A percentile compares a stretch with the other conserved stretches of the same genome.
These are phyloP conservation scores for Coriolopsis trogii DNA, from an alignment of 1,284 basidiomycete species.

Conservation along the genomic window DNA sequence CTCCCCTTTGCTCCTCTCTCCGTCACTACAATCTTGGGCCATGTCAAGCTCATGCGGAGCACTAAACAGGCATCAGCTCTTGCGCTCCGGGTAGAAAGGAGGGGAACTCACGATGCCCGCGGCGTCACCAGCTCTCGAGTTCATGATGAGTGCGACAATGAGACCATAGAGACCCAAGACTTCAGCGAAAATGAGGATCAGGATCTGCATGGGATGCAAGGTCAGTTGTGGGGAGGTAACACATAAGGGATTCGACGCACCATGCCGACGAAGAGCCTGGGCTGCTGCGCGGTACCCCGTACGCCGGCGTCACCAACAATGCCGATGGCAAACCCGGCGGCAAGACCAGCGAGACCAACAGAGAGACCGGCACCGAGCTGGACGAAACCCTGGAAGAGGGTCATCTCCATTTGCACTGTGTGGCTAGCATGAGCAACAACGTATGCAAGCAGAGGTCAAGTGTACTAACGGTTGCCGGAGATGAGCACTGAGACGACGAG, in stretches of 20 bases:
- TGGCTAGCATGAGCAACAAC: conserved; percentile 10
- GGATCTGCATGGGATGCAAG: conserved; percentile 41
- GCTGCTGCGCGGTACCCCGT: conserved; percentile 89
- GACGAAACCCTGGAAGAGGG: conserved; percentile 83
- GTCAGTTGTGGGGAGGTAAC: background rate
- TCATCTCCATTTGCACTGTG: conserved; percentile 54
- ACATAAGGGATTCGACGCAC: conserved; percentile 33
- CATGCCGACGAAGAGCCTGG: conserved; percentile 91
- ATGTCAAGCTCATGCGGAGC: conserved; percentile 17
- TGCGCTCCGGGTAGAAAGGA: background rate
- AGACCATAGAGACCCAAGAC: conserved; percentile 83
- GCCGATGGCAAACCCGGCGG: conserved; percentile 91
- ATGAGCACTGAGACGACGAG: conserved; percentile 93
- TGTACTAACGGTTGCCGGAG: conserved; percentile 69
- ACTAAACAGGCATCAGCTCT: conserved; percentile 2
- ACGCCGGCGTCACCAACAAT: conserved; percentile 97
- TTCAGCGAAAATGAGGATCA: conserved; percentile 85
- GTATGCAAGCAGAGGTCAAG: background rate
- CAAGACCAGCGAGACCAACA: conserved; percentile 87
- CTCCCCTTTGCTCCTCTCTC: conserved; percentile 3
- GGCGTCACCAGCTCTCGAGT: conserved; percentile 54
- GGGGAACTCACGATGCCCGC: conserved; percentile 25
- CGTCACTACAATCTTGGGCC: conserved; percentile 6
- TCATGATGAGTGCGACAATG: conserved; percentile 91
- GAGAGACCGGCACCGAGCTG: conserved; percentile 90